Evolutionary conservation across 2,329 filamentous ascomycete species (phyloP).

Genomic region (Lachnellula hyalina): DNA sequence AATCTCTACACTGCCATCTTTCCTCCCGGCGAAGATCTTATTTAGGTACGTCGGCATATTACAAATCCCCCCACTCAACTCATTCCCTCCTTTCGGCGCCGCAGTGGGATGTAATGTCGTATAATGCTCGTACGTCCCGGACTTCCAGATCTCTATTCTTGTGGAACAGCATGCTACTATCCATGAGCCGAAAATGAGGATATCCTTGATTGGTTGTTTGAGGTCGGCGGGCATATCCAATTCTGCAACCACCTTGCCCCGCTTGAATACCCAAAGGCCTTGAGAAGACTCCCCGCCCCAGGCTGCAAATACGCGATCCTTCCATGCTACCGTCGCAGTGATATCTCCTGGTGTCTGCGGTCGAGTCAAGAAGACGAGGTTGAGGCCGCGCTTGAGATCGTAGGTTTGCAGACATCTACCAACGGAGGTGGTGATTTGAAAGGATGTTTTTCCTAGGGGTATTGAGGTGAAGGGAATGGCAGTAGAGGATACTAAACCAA

Average conservation of each 20-base stretch:
- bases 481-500: constrained; percentile 90
- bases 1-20: constrained; percentile 87
- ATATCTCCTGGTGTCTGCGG: constrained; percentile 84
- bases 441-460: constrained; percentile 87
- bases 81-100: constrained; percentile 52
- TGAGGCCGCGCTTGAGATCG: constrained; percentile 82
- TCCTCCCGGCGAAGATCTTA: constrained; percentile 85
- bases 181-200: constrained; percentile 87
- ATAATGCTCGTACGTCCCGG: constrained; percentile 77
- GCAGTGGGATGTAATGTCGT: constrained; percentile 66
- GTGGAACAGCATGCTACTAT: constrained; percentile 73
- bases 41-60: constrained; percentile 95
- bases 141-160: constrained; percentile 85
- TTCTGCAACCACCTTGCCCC: constrained; percentile 78
- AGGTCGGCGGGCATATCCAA: constrained; percentile 62
- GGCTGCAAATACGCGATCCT: constrained; percentile 79
- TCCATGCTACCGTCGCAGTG: constrained; percentile 83
- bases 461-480: constrained; percentile 83
- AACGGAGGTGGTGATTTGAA: constrained; percentile 94
- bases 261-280: constrained; percentile 87
- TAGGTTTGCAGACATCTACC: constrained; percentile 91
- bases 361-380: constrained; percentile 87
- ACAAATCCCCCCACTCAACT: constrained; percentile 72
- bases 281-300: constrained; percentile 66
- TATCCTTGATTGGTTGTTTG: constrained; percentile 66